Evolutionary conservation across 805 yeast species (phyloP), one percentile per base, ranked within the genome.

Genomic region (Candida ipomoeae): DNA sequence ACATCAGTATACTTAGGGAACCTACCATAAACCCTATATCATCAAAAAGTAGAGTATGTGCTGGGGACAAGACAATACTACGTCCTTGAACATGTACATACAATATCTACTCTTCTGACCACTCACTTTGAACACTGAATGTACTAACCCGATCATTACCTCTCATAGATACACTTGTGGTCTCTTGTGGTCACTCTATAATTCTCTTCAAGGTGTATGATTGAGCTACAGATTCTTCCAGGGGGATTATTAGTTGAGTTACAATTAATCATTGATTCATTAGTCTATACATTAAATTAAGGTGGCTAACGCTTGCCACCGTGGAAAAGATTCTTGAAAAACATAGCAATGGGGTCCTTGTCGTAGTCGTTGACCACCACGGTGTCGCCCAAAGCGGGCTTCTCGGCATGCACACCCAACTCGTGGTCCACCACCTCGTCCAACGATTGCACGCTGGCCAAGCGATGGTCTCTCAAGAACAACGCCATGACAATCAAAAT

Each of bases 401-500:
- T 53, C 39, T 40, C 45, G 15, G 54, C 56, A n/a, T 48, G 48
- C 10, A 50, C 38, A 4, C 58, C 65, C 32, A 50, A 52, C 13
- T 58, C 60, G 23, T 57, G 52, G 40, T 46, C 53, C 37, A 55
- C 55, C 3, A 18, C 46, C 21, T 48, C 55, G 29, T 58, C 61
- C 55, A 63, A 59, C 13, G 71, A 66, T 52, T 70, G 75, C 20
- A 64, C 72, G 10, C 58, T 49, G 26, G 63, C 66, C 53, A 82
- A 67, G 52, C 66, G 70, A 55, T 79, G 80, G 61, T 84, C 80
- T 62, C 84, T 76, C 55, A 83, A 69, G 55, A 78, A 67, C 46
- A 82, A 63, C 0, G 82, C 72, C 36, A 70, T 65, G 14, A 64
- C 55, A 11, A 84, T 58, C 59, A 84, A 67, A 18, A 84, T 81